Evolutionary conservation across 805 yeast genomes (phyloP).

Genomic region (Saturnispora kantuleensis): DNA sequence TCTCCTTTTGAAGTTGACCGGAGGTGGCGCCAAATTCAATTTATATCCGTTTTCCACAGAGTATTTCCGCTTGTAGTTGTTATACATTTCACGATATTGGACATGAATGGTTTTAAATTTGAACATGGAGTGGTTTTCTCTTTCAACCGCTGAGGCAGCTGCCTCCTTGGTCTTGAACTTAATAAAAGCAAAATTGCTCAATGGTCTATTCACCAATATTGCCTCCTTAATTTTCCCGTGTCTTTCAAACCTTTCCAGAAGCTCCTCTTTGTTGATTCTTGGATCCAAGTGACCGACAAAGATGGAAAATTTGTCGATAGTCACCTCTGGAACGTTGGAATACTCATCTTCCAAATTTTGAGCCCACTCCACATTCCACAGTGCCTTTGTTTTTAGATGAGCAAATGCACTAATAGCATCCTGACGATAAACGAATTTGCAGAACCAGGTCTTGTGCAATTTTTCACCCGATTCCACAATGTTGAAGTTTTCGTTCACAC

Average conservation of each 20-base stretch:
- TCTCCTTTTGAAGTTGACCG: conserved; percentile 50
- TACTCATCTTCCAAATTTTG: conserved; percentile 57
- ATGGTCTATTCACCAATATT: conserved; percentile 43
- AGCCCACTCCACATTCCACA: conserved; percentile 74
- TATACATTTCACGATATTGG: conserved; percentile 61
- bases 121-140: conserved; percentile 73
- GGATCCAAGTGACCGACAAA: conserved; percentile 67
- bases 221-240: conserved; percentile 59
- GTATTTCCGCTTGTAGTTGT: conserved; percentile 24
- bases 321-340: conserved; percentile 28
- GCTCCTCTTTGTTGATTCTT: conserved; percentile 42
- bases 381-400: conserved; percentile 41
- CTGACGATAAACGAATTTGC: conserved; percentile 70
- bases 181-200: conserved; percentile 62
- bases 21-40: conserved; percentile 64
- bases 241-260: conserved; percentile 47
- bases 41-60: conserved; percentile 20
- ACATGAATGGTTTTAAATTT: conserved; percentile 72
- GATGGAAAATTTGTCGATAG: conserved; percentile 62
- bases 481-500: conserved; percentile 29
- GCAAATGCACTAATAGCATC: conserved; percentile 86
- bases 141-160: conserved; percentile 81
- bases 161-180: conserved; percentile 53
- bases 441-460: conserved; percentile 45
- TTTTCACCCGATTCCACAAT: conserved; percentile 10